phyloP scores from a whole-genome alignment of 2,329 filamentous ascomycete species.

The Madurella fahalii region DNA sequence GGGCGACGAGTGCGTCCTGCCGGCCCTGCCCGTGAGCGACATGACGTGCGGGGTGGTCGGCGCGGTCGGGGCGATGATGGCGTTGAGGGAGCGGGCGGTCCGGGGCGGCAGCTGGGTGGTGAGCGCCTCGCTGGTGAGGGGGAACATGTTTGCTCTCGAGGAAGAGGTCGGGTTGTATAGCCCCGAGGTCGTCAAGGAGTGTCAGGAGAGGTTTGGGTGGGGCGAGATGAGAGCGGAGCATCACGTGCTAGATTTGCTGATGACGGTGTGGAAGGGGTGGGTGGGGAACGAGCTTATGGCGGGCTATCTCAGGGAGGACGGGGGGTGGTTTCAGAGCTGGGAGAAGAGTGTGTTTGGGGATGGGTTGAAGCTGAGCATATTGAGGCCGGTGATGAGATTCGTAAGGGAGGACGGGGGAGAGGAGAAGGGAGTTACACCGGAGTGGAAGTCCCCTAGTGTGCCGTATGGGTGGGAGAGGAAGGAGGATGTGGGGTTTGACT shows the following conservation, averaged over 20 bases:
- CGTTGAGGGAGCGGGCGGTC: slow-evolving; percentile 30
- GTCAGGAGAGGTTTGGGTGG: slow-evolving; percentile 27
- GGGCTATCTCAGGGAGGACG: slow-evolving; percentile 21
- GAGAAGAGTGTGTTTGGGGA: slow-evolving; percentile 22
- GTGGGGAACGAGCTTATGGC: slow-evolving; percentile 21
- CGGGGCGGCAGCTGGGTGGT: slow-evolving; percentile 32
- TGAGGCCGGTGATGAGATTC: slow-evolving; percentile 27
- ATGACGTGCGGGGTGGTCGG: slow-evolving; percentile 35
- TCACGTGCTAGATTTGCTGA: slow-evolving; percentile 28
- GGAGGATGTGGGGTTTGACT: background rate
- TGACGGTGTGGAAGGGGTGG: slow-evolving; percentile 27
- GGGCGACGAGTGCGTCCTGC: slow-evolving; percentile 32
- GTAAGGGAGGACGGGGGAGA: slow-evolving; percentile 7
- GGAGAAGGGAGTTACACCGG: slow-evolving; percentile 17
- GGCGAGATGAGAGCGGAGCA: slow-evolving; percentile 26
- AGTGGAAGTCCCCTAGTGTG: slow-evolving; percentile 25
- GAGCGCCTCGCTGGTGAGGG: slow-evolving; percentile 29
- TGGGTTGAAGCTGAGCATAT: slow-evolving; percentile 23
- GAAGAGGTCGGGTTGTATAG: slow-evolving; percentile 33
- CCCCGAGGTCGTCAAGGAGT: slow-evolving; percentile 20
- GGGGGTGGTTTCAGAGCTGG: slow-evolving; percentile 27
- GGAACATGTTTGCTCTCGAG: slow-evolving; percentile 28
- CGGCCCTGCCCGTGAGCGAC: slow-evolving; percentile 33
- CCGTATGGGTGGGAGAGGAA: slow-evolving; percentile 18
- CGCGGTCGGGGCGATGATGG: slow-evolving; percentile 32